Evolutionary conservation across 495 filamentous ascomycete species (phyloP).

Genomic region (Cetradonia linearis): DNA sequence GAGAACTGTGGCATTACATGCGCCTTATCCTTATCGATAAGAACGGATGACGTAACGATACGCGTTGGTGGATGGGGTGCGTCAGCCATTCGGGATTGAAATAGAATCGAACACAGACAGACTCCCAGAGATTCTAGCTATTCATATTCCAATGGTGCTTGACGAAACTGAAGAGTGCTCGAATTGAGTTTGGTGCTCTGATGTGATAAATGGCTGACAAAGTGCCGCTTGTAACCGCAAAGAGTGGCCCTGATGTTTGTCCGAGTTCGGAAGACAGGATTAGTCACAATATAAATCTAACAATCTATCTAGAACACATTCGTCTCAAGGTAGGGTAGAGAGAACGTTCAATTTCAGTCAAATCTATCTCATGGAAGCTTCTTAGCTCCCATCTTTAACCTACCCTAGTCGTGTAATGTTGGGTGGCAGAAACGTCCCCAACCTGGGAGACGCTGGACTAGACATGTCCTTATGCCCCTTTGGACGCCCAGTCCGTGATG

Average conservation of each 20-base stretch:
- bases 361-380: too few species aligned
- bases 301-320: too few species aligned
- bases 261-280: not conserved
- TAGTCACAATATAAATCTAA: not conserved
- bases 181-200: not conserved
- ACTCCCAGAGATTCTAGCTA: too few species aligned
- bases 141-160: too few species aligned
- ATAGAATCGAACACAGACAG: not conserved
- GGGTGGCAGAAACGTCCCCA: not conserved
- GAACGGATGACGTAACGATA: not conserved
- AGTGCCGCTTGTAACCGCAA: conserved; percentile 5
- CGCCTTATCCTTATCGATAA: conserved; percentile 14
- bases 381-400: too few species aligned
- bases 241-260: not conserved
- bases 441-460: not conserved
- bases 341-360: too few species aligned
- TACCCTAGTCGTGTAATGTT: too few species aligned
- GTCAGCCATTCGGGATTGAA: not conserved
- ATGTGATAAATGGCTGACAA: not conserved
- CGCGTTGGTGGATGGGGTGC: too few species aligned
- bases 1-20: too few species aligned
- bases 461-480: conserved; percentile 23
- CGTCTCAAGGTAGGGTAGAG: too few species aligned
- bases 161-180: too few species aligned
- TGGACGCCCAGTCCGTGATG: conserved; percentile 49